Conservation (phyloP, 441 rosid species). For the Erysimum cheiri region DNA sequence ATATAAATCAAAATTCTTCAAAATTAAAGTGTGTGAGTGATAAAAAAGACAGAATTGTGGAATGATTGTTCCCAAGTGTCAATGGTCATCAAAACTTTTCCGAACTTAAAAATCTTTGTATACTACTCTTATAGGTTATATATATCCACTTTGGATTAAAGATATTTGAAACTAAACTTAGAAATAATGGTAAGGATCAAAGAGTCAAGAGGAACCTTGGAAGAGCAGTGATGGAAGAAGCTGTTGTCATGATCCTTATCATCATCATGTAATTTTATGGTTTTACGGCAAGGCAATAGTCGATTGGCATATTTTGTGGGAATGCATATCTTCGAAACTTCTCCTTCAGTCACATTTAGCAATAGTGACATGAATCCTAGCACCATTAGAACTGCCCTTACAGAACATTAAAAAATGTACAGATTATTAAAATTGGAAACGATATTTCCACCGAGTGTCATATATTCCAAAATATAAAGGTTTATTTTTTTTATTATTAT, state of each 20-base stretch:
- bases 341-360: slow-evolving; percentile 54
- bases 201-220: slow-evolving; percentile 48
- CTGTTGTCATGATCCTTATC: slow-evolving; percentile 3
- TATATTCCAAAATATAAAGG: background rate
- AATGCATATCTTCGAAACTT: slow-evolving; percentile 61
- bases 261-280: background rate
- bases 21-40: background rate
- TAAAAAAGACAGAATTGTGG: background rate
- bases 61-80: background rate
- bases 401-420: background rate
- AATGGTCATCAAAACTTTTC: background rate
- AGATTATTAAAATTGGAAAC: background rate
- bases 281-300: slow-evolving; percentile 60
- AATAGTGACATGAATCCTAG: slow-evolving; percentile 75
- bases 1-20: background rate
- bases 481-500: no score
- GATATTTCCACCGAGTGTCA: background rate
- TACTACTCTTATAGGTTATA: background rate
- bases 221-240: slow-evolving; percentile 40
- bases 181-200: background rate
- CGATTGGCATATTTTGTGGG: slow-evolving; percentile 50
- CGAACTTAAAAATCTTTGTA: background rate
- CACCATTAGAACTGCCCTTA: slow-evolving; percentile 58
- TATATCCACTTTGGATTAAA: background rate
- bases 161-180: background rate